phyloP scores from a whole-genome alignment of 345 rosid genomes.

The Jatropha curcas region DNA sequence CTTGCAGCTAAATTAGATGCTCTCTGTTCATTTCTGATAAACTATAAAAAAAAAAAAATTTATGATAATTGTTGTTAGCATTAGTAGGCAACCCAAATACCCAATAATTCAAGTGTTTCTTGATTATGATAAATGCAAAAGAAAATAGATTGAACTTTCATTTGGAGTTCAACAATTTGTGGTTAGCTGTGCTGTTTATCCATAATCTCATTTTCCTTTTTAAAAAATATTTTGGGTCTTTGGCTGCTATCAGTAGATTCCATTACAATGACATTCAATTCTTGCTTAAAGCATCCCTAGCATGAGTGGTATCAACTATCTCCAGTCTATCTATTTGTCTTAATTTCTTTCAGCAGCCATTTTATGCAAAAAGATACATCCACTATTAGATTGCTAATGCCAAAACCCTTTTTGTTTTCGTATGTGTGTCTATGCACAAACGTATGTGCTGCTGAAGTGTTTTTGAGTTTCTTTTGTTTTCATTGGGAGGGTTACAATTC shows the following conservation, averaged over 20 bases:
- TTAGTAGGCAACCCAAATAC: background rate
- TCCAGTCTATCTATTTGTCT: background rate
- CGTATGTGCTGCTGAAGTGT: background rate
- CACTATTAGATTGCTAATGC: background rate
- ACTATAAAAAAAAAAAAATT: no score
- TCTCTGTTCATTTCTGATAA: no score
- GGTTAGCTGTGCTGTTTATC: constrained; percentile 3
- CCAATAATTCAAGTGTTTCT: background rate
- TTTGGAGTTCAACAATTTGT: background rate
- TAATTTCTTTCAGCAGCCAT: background rate
- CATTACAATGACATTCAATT: no score
- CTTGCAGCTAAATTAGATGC: background rate
- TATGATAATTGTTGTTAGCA: no score
- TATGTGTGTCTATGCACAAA: background rate
- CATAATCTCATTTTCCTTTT: background rate
- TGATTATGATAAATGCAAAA: background rate
- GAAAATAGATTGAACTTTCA: background rate
- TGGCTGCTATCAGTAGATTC: background rate
- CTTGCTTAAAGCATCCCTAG: no score
- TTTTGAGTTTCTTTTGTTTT: background rate
- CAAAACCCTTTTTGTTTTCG: background rate
- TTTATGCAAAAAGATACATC: background rate
- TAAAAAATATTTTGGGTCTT: background rate
- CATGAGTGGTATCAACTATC: background rate
- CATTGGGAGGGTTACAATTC: no score